phyloP scores from a whole-genome alignment of 371 early-diverging fungal genomes.

The Mucor sp. region DNA sequence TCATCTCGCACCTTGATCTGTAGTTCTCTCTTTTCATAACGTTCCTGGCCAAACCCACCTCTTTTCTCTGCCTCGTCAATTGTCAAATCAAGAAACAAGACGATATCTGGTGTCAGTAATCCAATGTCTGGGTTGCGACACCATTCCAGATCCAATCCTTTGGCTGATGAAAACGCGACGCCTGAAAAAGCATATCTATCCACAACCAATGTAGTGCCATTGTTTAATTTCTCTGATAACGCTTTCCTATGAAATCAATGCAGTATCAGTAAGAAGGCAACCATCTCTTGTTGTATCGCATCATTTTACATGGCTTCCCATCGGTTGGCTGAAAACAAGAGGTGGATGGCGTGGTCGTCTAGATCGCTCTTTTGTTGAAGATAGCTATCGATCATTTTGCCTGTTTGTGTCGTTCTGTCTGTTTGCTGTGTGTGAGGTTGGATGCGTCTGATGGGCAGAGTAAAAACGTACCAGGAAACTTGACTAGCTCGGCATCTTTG shows the following conservation, averaged over 20 bases:
- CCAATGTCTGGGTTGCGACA: slow-evolving; percentile 90
- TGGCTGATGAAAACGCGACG: slow-evolving; percentile 92
- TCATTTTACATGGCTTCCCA: slow-evolving; percentile 29
- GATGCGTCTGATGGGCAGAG: background rate
- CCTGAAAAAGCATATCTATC: slow-evolving; percentile 99
- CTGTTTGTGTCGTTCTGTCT: slow-evolving; percentile 93
- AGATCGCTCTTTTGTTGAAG: slow-evolving; percentile 71
- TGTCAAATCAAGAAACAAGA: slow-evolving; percentile 90
- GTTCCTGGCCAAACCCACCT: slow-evolving; percentile 93
- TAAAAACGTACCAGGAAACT: slow-evolving; percentile 73
- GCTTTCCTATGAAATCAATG: slow-evolving; percentile 43
- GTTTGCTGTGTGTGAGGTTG: background rate
- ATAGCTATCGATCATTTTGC: slow-evolving; percentile 90
- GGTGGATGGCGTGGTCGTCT: slow-evolving; percentile 88
- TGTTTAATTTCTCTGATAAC: slow-evolving; percentile 54
- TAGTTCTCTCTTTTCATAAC: slow-evolving; percentile 92
- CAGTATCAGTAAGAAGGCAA: background rate
- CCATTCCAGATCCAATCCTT: slow-evolving; percentile 89
- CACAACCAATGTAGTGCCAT: slow-evolving; percentile 81
- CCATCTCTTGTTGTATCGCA: background rate
- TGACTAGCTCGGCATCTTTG: slow-evolving; percentile 51
- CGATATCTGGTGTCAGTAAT: slow-evolving; percentile 85
- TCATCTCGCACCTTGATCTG: slow-evolving; percentile 74
- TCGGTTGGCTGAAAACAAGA: slow-evolving; percentile 96
- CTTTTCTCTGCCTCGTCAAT: slow-evolving; percentile 76